Evolutionary conservation across 805 yeast species (phyloP).

Genomic region (Wickerhamiella shivajii): DNA sequence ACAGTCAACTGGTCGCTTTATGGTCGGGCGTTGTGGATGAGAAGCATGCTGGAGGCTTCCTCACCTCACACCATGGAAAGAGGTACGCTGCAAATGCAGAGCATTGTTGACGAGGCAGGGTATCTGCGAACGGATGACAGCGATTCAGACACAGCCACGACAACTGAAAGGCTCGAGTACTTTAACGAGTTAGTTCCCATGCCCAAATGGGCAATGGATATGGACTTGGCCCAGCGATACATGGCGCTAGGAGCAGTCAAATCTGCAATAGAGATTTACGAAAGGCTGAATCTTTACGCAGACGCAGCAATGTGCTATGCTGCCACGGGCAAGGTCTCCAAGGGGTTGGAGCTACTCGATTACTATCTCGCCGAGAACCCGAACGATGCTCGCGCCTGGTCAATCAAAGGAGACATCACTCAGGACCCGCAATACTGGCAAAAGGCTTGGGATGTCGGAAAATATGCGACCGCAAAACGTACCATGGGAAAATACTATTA

Average conservation of each 20-base stretch:
- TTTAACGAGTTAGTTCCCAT: slow-evolving; percentile 61
- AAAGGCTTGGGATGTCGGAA: slow-evolving; percentile 75
- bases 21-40: slow-evolving; percentile 75
- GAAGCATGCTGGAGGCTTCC: slow-evolving; percentile 69
- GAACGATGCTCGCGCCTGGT: slow-evolving; percentile 66
- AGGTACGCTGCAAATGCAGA: slow-evolving; percentile 85
- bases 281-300: slow-evolving; percentile 55
- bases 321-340: slow-evolving; percentile 56
- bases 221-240: slow-evolving; percentile 68
- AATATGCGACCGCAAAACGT: slow-evolving; percentile 72
- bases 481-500: slow-evolving; percentile 64
- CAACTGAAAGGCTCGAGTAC: slow-evolving; percentile 46
- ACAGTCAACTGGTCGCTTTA: slow-evolving; percentile 61
- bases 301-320: slow-evolving; percentile 89
- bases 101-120: slow-evolving; percentile 79
- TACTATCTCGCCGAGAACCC: slow-evolving; percentile 43
- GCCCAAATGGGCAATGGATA: slow-evolving; percentile 79
- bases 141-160: slow-evolving; percentile 24
- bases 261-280: slow-evolving; percentile 81
- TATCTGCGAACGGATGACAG: slow-evolving; percentile 20
- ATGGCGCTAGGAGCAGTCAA: slow-evolving; percentile 72
- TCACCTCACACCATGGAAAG: slow-evolving; percentile 82
- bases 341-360: slow-evolving; percentile 47
- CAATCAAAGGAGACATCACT: slow-evolving; percentile 74
- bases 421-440: slow-evolving; percentile 67